phyloP scores from a whole-genome alignment of 192 early-diverging fungal genomes.

The Dimargaris cristalligena region DNA sequence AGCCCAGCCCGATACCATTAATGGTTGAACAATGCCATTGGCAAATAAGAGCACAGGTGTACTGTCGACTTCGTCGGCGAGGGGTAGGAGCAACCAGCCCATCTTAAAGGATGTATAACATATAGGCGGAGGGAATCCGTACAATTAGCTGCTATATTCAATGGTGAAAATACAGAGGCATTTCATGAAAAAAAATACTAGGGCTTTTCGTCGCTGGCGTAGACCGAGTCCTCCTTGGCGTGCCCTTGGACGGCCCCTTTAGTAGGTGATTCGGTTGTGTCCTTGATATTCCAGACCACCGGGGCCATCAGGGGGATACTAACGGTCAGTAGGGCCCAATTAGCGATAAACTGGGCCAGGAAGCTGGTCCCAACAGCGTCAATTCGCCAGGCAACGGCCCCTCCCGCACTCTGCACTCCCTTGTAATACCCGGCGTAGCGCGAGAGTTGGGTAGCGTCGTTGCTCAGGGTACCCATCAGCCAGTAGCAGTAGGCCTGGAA shows the following conservation, averaged over 20 bases:
- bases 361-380: conserved; percentile 33
- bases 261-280: neutral
- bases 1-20: no score
- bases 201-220: neutral
- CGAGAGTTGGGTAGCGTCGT: conserved; percentile 53
- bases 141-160: neutral
- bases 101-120: neutral
- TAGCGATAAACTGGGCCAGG: conserved; percentile 33
- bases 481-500: conserved; percentile 74
- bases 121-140: neutral
- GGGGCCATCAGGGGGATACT: conserved; percentile 32
- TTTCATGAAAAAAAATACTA: neutral
- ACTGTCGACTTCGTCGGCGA: neutral
- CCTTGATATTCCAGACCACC: conserved; percentile 28
- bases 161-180: neutral
- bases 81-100: no score
- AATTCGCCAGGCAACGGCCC: conserved; percentile 51
- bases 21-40: no score
- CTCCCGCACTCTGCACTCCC: conserved; percentile 68
- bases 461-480: conserved; percentile 71
- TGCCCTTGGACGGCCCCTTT: neutral
- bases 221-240: neutral
- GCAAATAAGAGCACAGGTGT: neutral
- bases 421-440: conserved; percentile 82
- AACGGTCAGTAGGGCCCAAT: conserved; percentile 33